Conservation (phyloP, 2,329 filamentous ascomycete species). For the Fusarium tricinctum region DNA sequence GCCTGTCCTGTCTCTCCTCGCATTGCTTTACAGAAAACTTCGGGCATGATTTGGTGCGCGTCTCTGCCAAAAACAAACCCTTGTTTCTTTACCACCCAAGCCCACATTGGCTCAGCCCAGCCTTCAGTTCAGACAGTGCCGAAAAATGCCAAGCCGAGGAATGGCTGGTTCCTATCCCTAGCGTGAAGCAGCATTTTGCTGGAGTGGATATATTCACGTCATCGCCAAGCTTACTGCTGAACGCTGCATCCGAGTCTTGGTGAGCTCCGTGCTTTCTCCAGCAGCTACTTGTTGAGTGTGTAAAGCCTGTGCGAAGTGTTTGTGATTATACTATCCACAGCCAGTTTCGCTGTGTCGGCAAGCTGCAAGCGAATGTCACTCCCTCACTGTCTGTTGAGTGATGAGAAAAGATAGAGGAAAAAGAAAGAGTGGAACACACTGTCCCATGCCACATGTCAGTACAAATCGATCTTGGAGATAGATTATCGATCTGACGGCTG, state of each 20-base stretch:
- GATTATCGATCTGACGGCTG: constrained; percentile 40
- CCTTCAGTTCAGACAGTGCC: constrained; percentile 19
- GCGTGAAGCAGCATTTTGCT: background rate
- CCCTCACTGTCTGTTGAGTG: too few relatives aligned
- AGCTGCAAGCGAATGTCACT: too few relatives aligned
- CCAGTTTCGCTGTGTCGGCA: too few relatives aligned
- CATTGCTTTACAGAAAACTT: background rate
- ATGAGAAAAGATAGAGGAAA: background rate
- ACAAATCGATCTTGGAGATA: constrained; percentile 40
- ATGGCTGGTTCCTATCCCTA: constrained; percentile 5
- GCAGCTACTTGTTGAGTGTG: too few relatives aligned
- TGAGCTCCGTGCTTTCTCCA: too few relatives aligned
- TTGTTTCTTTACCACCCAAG: constrained; percentile 1
- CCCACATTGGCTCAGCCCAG: constrained; percentile 2
- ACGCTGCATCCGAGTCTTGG: too few relatives aligned
- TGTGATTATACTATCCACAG: too few relatives aligned
- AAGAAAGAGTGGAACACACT: constrained; percentile 11
- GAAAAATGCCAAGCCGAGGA: constrained; percentile 18
- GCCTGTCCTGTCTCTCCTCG: background rate
- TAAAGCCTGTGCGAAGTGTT: too few relatives aligned
- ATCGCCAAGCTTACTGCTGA: constrained; percentile 24
- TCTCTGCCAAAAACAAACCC: background rate
- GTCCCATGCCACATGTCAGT: constrained; percentile 24
- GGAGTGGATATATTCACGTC: constrained; percentile 29
- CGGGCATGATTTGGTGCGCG: background rate